phyloP scores from a whole-genome alignment of 495 filamentous ascomycete species.

The Aspergillus nanangensis region DNA sequence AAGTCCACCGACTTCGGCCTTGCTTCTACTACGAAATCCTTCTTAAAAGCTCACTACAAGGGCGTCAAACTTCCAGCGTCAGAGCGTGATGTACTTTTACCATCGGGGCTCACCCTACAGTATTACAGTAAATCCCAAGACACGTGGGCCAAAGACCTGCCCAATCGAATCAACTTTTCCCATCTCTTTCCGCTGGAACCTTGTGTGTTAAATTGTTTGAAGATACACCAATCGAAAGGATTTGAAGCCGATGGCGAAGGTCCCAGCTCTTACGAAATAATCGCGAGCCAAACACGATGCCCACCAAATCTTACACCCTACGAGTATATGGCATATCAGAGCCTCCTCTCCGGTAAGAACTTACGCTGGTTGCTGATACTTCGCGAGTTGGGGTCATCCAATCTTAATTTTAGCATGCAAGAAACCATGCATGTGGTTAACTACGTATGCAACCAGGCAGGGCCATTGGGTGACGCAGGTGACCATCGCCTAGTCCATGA shows the following conservation, averaged over 20 bases:
- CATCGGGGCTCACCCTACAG: constrained; percentile 12
- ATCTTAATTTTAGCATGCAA: constrained; percentile 41
- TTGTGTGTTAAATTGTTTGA: constrained; percentile 18
- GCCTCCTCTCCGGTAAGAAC: constrained; percentile 34
- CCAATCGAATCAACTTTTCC: constrained; percentile 24
- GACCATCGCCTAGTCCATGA: constrained; percentile 14
- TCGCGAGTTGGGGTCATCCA: constrained; percentile 41
- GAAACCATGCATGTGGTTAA: constrained; percentile 35
- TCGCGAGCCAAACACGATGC: constrained; percentile 39
- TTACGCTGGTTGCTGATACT: constrained; percentile 51
- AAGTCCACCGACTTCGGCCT: too few species aligned
- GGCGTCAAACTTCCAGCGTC: constrained; percentile 20
- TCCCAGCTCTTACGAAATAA: constrained; percentile 30
- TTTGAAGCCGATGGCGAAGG: constrained; percentile 16
- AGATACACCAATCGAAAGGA: constrained; percentile 8
- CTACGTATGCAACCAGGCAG: constrained; percentile 44
- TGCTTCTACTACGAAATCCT: constrained; percentile 43
- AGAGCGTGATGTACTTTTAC: constrained; percentile 12
- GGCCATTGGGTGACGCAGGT: constrained; percentile 15
- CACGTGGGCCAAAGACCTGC: constrained; percentile 27
- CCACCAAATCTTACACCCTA: constrained; percentile 41
- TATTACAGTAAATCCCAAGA: constrained; percentile 18
- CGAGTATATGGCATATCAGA: constrained; percentile 46
- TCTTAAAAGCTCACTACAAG: constrained; percentile 35
- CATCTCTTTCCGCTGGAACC: constrained; percentile 31